Conservation (phyloP, 2,329 filamentous ascomycete genomes). For the Aureobasidium sp. region DNA sequence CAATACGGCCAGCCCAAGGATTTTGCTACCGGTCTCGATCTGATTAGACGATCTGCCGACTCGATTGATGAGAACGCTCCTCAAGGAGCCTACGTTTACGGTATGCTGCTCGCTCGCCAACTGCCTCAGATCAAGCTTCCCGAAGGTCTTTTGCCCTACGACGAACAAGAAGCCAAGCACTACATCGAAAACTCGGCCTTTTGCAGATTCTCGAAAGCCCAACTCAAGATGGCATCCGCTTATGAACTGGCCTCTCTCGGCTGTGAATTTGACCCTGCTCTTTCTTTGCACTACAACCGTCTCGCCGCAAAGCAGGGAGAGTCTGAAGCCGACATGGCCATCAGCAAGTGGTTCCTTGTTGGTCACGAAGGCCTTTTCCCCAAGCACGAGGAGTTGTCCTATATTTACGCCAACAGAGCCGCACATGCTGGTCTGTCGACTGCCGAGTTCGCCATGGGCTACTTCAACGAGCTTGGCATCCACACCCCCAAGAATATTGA, state of each 20-base stretch:
- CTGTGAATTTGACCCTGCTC: constrained; percentile 88
- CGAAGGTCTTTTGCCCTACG: constrained; percentile 60
- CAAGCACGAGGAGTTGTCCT: constrained; percentile 93
- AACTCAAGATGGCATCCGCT: constrained; percentile 93
- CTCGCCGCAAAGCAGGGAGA: constrained; percentile 88
- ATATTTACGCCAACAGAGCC: constrained; percentile 81
- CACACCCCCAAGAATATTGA: constrained; percentile 75
- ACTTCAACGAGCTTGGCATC: constrained; percentile 96
- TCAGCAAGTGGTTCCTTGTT: constrained; percentile 98
- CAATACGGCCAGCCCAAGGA: constrained; percentile 88
- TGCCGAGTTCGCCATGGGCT: constrained; percentile 93
- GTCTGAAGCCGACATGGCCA: constrained; percentile 86
- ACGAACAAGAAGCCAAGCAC: constrained; percentile 66
- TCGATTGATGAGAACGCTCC: constrained; percentile 93
- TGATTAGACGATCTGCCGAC: constrained; percentile 77
- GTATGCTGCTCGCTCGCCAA: constrained; percentile 87
- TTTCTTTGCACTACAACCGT: constrained; percentile 93
- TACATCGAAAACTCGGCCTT: constrained; percentile 97
- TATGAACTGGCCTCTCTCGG: constrained; percentile 91
- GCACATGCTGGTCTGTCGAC: constrained; percentile 75
- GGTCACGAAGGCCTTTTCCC: constrained; percentile 86
- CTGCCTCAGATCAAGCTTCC: constrained; percentile 86
- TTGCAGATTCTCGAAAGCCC: constrained; percentile 90
- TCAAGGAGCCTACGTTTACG: constrained; percentile 81
- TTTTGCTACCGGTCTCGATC: constrained; percentile 66